Evolutionary conservation across 345 rosid species (phyloP).

Genomic region (Citrus trifoliata): DNA sequence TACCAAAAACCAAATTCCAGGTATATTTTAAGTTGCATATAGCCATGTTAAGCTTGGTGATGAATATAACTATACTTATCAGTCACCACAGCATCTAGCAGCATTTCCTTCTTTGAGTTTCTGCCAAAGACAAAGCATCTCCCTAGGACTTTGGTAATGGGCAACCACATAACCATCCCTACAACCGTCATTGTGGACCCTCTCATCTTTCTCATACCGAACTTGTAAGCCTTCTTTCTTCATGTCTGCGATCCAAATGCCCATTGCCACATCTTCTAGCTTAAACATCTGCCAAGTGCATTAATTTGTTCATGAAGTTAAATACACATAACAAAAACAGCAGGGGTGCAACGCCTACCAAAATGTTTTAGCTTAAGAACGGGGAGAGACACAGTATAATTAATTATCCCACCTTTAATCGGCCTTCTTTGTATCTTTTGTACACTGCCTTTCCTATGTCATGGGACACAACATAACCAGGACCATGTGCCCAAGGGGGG

Average conservation of each 20-base stretch:
- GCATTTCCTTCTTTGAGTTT: conserved; percentile 69
- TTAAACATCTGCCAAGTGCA: conserved; percentile 72
- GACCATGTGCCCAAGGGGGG: conserved; percentile 97
- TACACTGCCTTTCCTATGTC: conserved; percentile 77
- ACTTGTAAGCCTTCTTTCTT: conserved; percentile 47
- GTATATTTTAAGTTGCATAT: background rate
- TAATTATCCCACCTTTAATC: conserved; percentile 50
- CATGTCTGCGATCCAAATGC: conserved; percentile 84
- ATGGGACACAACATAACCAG: conserved; percentile 78
- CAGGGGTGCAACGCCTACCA: background rate
- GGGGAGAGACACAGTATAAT: background rate
- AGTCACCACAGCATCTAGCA: conserved; percentile 67
- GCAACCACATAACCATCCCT: conserved; percentile 84
- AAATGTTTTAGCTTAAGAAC: background rate
- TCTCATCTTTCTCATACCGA: conserved; percentile 62
- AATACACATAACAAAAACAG: background rate
- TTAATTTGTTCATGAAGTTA: background rate
- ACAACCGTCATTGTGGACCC: conserved; percentile 75
- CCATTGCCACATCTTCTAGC: conserved; percentile 98
- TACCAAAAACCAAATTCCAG: background rate
- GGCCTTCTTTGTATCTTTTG: conserved; percentile 48
- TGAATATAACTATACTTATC: conserved; percentile 18
- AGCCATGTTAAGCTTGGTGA: background rate
- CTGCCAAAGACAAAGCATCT: conserved; percentile 94
- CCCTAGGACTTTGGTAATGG: conserved; percentile 92